Base-by-base conservation (phyloP, 139 green algal genomes). In the Chlorella sp. region DNA sequence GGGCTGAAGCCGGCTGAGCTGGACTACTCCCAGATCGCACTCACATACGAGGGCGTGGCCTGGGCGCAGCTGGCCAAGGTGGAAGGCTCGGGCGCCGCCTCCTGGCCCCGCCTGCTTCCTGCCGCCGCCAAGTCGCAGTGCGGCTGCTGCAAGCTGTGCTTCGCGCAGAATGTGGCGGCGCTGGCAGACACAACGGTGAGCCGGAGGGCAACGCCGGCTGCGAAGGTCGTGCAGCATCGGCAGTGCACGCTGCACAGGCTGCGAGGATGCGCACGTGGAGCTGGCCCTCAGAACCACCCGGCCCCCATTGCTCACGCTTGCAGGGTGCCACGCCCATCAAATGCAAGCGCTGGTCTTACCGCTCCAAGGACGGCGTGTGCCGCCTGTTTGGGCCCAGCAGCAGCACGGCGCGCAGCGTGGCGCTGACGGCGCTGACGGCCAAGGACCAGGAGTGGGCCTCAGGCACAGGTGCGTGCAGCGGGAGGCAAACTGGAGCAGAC, bases 121-220 rank as follows among this genome's bases (percentile, higher is more conserved):
- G 26, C 34, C 68, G 20, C 25, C 20, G 34, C 34, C 25, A 30
- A 23, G 6, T n/a, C 28, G 28, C 28, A 34, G 21, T 74, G 68
- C 23, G 68, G 34, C 68, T 74, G 68, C 68, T 74, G 68, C 68
- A 26, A 38, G 34, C 68, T 74, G 16, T 74, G 68, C 34, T 47
- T 34, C 20, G 68, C 68, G 25, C 68, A 74, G 17, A 74, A 74
- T 30, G 68, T 51, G 36, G 21, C 23, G 32, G 16, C 34, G 36
- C 34, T 74, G 68, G 68, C 63, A 69, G 4, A 32, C 63, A 69
- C 63, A 21, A 60, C 51, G 51, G 63, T 30, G 13, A 36, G 63
- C 63, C 13, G 4, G 3, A 18, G 28, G 28, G 63, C 21, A 16
- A 21, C 9, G 44, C 44, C 44, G 9, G 60, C 16, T 32, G 60